Evolutionary conservation across 2,329 filamentous ascomycete genomes (phyloP).

Genomic region (Cladobotryum mycophilum): DNA sequence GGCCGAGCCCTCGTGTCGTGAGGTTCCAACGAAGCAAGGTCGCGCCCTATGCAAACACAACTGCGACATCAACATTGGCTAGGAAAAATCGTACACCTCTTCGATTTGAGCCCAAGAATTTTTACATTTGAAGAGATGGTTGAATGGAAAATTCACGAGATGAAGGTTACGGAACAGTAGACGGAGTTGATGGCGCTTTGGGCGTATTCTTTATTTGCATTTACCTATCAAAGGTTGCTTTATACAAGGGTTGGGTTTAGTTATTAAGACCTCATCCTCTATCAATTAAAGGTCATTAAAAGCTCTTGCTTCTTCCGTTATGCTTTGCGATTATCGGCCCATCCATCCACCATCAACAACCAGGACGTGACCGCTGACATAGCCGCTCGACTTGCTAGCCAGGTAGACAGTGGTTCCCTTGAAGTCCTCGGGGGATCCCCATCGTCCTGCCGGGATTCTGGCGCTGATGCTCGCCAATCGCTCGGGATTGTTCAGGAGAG

Average conservation of each 20-base stretch:
- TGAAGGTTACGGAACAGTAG: neutral
- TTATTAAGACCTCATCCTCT: neutral
- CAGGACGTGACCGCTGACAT: constrained; percentile 75
- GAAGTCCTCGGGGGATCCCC: constrained; percentile 82
- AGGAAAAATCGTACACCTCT: constrained; percentile 18
- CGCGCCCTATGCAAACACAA: constrained; percentile 14
- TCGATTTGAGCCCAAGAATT: constrained; percentile 6
- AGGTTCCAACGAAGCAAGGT: constrained; percentile 20
- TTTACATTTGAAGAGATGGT: neutral
- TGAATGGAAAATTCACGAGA: neutral
- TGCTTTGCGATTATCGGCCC: constrained; percentile 54
- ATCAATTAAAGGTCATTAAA: neutral
- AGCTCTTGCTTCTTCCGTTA: neutral
- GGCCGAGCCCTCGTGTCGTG: constrained; percentile 12
- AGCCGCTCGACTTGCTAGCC: constrained; percentile 68
- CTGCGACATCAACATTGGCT: constrained; percentile 16
- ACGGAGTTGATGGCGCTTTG: neutral
- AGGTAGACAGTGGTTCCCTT: constrained; percentile 76
- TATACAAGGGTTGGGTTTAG: neutral
- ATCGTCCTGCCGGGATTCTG: constrained; percentile 76
- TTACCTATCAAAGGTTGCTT: neutral
- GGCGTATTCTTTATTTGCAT: too few relatives aligned
- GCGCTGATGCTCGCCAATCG: constrained; percentile 68
- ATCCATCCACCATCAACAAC: constrained; percentile 92
- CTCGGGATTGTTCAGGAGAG: constrained; percentile 65